phyloP scores from a whole-genome alignment of 192 early-diverging fungal species.

The Coemansia sp. region DNA sequence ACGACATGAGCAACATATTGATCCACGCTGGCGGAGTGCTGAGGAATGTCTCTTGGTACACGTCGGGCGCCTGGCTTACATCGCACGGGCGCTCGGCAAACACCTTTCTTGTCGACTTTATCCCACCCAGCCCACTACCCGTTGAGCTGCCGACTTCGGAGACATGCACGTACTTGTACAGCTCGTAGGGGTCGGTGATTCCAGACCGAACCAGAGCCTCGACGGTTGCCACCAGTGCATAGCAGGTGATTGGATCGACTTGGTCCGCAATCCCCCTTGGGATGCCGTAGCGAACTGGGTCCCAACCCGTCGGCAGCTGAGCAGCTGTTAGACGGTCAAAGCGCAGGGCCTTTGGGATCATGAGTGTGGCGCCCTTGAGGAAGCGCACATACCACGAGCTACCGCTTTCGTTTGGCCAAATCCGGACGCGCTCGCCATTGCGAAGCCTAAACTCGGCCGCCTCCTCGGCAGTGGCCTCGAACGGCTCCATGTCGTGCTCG shows the following conservation, averaged over 20 bases:
- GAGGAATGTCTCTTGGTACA: conserved; percentile 91
- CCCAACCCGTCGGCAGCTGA: conserved; percentile 97
- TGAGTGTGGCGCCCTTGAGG: conserved; percentile 83
- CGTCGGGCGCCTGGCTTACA: conserved; percentile 84
- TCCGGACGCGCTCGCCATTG: conserved; percentile 78
- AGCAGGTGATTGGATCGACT: conserved; percentile 91
- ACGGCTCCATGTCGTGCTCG: conserved; percentile 83
- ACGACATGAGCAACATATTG: conserved; percentile 95
- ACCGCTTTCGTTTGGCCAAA: conserved; percentile 42
- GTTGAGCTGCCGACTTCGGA: conserved; percentile 89
- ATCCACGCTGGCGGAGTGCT: conserved; percentile 79
- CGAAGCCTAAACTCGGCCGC: conserved; percentile 82
- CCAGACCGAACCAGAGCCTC: conserved; percentile 91
- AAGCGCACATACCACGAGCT: conserved; percentile 81
- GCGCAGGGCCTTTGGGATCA: conserved; percentile 91
- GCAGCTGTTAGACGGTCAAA: conserved; percentile 91
- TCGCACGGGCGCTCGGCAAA: conserved; percentile 81
- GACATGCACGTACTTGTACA: conserved; percentile 95
- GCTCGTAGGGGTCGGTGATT: conserved; percentile 97
- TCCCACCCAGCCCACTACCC: conserved; percentile 91
- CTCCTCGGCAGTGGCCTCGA: conserved; percentile 87
- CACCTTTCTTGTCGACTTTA: conserved; percentile 73
- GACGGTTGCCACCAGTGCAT: conserved; percentile 85
- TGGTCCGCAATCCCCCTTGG: conserved; percentile 89
- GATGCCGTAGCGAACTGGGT: conserved; percentile 88